phyloP scores from a whole-genome alignment of 2,329 filamentous ascomycete species.

The Pseudogymnoascus sp. region DNA sequence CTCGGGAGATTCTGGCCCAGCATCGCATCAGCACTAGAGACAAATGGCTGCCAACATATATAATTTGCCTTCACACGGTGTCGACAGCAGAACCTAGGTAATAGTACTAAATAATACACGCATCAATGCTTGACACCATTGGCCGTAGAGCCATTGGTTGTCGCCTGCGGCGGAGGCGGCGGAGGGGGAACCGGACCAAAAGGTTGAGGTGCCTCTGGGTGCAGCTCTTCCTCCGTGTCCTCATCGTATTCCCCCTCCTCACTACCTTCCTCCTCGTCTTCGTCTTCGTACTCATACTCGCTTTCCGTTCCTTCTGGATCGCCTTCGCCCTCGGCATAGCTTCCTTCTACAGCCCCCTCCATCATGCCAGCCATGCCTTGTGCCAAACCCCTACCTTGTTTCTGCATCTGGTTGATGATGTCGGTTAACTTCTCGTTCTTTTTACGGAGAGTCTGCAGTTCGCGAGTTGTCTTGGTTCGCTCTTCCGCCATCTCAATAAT shows the following conservation, averaged over 20 bases:
- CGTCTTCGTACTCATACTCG: conserved; percentile 59
- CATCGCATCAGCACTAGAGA: neutral
- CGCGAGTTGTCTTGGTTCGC: conserved; percentile 66
- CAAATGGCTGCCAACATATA: conserved; percentile 5
- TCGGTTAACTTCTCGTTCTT: conserved; percentile 87
- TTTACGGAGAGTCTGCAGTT: conserved; percentile 68
- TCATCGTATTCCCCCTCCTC: conserved; percentile 40
- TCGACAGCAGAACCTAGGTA: conserved; percentile 1
- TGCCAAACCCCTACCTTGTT: conserved; percentile 74
- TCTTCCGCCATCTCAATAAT: conserved; percentile 98
- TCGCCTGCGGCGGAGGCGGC: conserved; percentile 19
- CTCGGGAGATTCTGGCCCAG: neutral
- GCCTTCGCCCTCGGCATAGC: conserved; percentile 49
- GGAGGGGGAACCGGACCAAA: conserved; percentile 31
- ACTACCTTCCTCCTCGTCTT: conserved; percentile 48
- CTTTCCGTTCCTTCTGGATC: conserved; percentile 52
- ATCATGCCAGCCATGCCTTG: conserved; percentile 57
- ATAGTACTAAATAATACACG: conserved; percentile 13
- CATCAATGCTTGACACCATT: conserved; percentile 28
- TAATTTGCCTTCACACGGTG: conserved; percentile 9
- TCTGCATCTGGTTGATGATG: conserved; percentile 94
- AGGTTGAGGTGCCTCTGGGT: conserved; percentile 26
- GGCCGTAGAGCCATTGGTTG: conserved; percentile 22
- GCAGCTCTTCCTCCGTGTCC: conserved; percentile 35
- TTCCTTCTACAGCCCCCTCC: conserved; percentile 48